Conservation (phyloP, 768 basidiomycete species). For the Russula sp. region DNA sequence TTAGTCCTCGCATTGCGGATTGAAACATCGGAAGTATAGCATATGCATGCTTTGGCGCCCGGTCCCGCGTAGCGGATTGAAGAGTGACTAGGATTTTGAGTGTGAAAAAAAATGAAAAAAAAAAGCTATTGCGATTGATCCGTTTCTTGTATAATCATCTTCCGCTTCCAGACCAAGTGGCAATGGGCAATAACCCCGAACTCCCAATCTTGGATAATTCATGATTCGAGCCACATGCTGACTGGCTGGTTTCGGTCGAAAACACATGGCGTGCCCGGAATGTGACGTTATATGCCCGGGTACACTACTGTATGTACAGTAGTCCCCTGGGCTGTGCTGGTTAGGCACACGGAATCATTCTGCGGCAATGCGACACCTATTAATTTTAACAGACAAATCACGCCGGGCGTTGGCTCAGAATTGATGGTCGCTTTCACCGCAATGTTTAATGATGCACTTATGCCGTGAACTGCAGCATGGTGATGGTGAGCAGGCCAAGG, state of each 20-base stretch:
- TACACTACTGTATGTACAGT: background rate
- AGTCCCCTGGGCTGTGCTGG: background rate
- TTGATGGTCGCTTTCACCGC: background rate
- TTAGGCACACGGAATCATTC: background rate
- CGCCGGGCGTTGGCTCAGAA: background rate
- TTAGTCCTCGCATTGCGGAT: background rate
- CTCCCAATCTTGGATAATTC: background rate
- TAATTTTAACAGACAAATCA: background rate
- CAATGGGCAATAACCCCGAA: too few relatives aligned
- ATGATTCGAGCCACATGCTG: background rate
- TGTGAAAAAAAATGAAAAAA: background rate
- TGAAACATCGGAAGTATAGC: background rate
- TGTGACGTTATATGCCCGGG: too few relatives aligned
- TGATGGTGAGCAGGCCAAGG: background rate
- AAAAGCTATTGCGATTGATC: background rate
- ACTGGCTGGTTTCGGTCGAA: background rate
- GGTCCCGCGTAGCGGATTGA: too few relatives aligned
- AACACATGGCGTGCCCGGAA: background rate
- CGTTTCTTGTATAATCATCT: background rate
- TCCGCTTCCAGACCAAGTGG: too few relatives aligned
- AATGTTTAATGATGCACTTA: background rate
- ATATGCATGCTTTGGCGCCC: too few relatives aligned
- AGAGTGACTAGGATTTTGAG: too few relatives aligned
- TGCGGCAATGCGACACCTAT: background rate
- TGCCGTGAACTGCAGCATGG: background rate